Conservation (phyloP, 805 yeast species). For the Candida alai region DNA sequence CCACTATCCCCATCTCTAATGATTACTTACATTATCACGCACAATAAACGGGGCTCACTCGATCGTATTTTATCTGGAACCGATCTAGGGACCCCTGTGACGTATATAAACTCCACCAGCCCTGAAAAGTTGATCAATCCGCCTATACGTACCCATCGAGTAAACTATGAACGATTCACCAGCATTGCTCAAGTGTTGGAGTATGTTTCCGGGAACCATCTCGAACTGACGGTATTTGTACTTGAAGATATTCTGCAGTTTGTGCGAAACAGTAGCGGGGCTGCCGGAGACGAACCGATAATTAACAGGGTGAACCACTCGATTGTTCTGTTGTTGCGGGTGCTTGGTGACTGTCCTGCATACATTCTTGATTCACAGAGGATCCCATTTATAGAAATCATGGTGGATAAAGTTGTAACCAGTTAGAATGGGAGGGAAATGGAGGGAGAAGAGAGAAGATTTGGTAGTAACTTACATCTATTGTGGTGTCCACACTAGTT, state of each 20-base stretch:
- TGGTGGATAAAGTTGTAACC: conserved; percentile 7
- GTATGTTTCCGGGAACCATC: not conserved
- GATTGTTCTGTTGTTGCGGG: conserved; percentile 9
- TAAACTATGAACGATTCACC: conserved; percentile 11
- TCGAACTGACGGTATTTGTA: conserved; percentile 2
- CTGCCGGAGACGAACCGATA: conserved; percentile 3
- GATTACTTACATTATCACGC: conserved; percentile 4
- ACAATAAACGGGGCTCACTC: not conserved
- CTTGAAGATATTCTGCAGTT: conserved; percentile 11
- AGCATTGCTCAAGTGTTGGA: conserved; percentile 8
- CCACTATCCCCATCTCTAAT: too few relatives aligned
- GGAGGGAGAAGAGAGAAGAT: too few relatives aligned
- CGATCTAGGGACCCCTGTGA: conserved; percentile 1
- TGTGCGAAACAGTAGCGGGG: conserved; percentile 5
- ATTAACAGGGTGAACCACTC: conserved; percentile 8
- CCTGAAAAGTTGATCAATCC: conserved; percentile 8
- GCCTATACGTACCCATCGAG: conserved; percentile 1
- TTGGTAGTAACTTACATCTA: too few relatives aligned
- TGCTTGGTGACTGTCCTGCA: not conserved
- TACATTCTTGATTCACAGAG: conserved; percentile 7
- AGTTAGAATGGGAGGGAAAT: too few relatives aligned
- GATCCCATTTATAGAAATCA: conserved; percentile 8
- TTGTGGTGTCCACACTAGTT: too few relatives aligned
- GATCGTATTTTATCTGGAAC: not conserved
- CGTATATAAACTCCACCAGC: conserved; percentile 11